Base-by-base conservation (phyloP, 108 stramenopile species). In the Mediolabrus comicus region DNA sequence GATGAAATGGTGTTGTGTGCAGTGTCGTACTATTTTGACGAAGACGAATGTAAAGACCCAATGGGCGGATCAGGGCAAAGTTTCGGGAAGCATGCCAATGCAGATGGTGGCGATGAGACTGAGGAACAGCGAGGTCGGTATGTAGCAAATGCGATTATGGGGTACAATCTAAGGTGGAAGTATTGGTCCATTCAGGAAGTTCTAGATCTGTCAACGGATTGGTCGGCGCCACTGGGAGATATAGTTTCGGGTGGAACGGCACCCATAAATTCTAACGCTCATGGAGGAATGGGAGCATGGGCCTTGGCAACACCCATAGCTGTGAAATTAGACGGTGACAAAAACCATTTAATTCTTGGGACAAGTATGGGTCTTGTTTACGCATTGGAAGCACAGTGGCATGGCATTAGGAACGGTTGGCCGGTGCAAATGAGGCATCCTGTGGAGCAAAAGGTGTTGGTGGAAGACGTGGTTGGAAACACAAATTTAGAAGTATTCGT, bases 341-440 rank as follows among this genome's bases (percentile, higher is more conserved):
- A 53, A n/a, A 51, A 83, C 19, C 87, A 90, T 26, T 74, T 90
- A 2, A 46, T 93, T 17, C 75, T 93, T 28, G 89, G 89, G 0
- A 93, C 92, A 14, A 84, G 86, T 52, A 89, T 93, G 89, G 92
- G 92, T 14, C 63, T 90, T 14, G 62, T 90, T 7, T 93, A 93
- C 65, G 80, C 66, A n/a, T 56, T 90, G 35, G 87, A 92, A 26
- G 77, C 76, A 10, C 66, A 66, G 25, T 72, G 70, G 52, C 65
- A 86, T 29, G 77, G 58, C 19, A 34, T 59, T 6, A 65, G 60
- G 49, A 81, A 67, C 13, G 81, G 86, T 2, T 92, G 87, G 86
- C 91, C 91, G 14, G 81, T 90, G 12, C 89, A 89, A 60, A 67
- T 90, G 69, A 41, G 77, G 17, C 63, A 80, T 38, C 82, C 83